Evolutionary conservation across 805 yeast species (phyloP).

Genomic region (Hemisphaericaspora nanyangensis): DNA sequence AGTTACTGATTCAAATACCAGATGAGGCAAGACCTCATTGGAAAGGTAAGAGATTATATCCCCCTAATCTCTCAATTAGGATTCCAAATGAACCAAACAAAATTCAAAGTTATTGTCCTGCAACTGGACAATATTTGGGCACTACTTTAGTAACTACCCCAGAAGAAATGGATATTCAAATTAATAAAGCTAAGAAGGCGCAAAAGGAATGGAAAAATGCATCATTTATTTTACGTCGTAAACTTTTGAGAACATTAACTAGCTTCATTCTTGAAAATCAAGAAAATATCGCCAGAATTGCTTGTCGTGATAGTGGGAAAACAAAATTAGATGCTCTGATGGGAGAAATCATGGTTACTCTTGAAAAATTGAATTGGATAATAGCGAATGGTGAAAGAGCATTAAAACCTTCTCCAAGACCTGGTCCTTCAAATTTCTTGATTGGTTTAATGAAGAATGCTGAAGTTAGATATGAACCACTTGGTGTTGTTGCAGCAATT

Average conservation of each 20-base stretch:
- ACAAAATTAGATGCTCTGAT: conserved; percentile 93
- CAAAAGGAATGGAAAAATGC: conserved; percentile 52
- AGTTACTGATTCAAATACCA: conserved; percentile 57
- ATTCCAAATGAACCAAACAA: conserved; percentile 59
- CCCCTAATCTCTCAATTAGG: conserved; percentile 50
- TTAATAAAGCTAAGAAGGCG: conserved; percentile 51
- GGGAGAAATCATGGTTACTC: conserved; percentile 94
- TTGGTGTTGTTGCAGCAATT: conserved; percentile 83
- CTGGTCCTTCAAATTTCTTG: conserved; percentile 82
- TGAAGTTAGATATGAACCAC: conserved; percentile 89
- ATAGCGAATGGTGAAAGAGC: conserved; percentile 75
- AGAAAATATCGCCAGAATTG: conserved; percentile 81
- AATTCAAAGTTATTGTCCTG: conserved; percentile 91
- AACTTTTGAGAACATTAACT: conserved; percentile 65
- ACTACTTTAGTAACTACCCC: conserved; percentile 59
- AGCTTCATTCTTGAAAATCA: conserved; percentile 77
- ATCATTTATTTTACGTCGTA: conserved; percentile 61
- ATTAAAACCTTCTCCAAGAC: conserved; percentile 66
- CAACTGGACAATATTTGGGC: conserved; percentile 89
- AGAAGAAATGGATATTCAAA: conserved; percentile 66
- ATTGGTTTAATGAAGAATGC: conserved; percentile 85
- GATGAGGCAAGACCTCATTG: conserved; percentile 83
- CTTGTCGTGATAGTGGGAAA: conserved; percentile 95
- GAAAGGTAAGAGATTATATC: conserved; percentile 80
- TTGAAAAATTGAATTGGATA: conserved; percentile 91